Conservation (phyloP, 1,284 basidiomycete species). For the Cryptococcus sp. region DNA sequence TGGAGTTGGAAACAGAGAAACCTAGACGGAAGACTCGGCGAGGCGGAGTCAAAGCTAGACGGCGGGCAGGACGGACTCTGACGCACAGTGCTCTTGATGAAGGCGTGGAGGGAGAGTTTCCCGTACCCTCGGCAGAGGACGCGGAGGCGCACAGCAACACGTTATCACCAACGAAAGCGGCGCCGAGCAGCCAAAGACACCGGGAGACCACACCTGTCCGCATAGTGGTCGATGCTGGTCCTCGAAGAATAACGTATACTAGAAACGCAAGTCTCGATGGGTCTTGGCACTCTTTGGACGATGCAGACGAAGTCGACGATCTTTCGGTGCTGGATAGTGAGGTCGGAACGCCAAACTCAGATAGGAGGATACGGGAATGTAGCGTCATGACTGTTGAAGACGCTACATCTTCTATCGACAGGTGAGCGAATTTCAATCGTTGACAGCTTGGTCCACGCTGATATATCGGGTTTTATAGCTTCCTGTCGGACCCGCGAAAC, state of each 20-base stretch:
- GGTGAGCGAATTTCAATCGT: conserved; percentile 19
- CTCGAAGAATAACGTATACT: background rate
- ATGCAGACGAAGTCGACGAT: conserved; percentile 23
- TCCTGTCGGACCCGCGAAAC: conserved; percentile 22
- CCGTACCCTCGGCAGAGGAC: background rate
- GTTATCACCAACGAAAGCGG: no score
- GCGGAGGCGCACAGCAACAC: no score
- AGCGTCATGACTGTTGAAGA: conserved; percentile 34
- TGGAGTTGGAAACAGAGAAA: background rate
- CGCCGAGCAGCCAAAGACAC: no score
- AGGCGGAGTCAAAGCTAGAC: conserved; percentile 16
- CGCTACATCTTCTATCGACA: conserved; percentile 33
- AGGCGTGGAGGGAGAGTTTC: conserved; percentile 18
- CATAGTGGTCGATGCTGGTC: background rate
- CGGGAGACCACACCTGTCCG: conserved; percentile 1
- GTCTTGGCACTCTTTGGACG: background rate
- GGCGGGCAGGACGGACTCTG: conserved; percentile 11
- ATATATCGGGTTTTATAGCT: conserved; percentile 17
- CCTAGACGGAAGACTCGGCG: conserved; percentile 17
- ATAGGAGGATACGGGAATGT: background rate
- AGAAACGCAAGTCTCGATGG: no score
- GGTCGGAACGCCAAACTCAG: conserved; percentile 5
- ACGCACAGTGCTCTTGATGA: conserved; percentile 7
- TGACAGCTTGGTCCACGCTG: background rate
- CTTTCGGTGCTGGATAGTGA: conserved; percentile 14